A percentile compares a stretch with the other conserved stretches of the same genome.
Evolutionary conservation across 192 early-diverging fungal genomes (phyloP).

Genomic region (Linnemannia hyalina): DNA sequence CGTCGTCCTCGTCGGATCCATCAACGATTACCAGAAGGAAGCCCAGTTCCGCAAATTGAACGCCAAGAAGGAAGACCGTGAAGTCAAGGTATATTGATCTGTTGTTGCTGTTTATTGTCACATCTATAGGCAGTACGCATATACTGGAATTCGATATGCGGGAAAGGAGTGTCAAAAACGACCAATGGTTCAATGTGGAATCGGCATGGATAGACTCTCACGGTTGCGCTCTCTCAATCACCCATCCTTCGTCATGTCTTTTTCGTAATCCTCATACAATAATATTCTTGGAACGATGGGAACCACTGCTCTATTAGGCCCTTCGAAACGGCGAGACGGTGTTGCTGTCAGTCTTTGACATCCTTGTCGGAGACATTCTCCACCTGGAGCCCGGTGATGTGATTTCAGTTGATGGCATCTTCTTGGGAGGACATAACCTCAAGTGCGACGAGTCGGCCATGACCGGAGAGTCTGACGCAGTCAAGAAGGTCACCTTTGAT

Average conservation of each 20-base stretch:
- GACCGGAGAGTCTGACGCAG: conserved; percentile 95
- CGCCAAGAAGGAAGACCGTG: conserved; percentile 88
- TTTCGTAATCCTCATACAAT: not conserved
- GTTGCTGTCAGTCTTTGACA: conserved; percentile 80
- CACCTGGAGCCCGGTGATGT: conserved; percentile 94
- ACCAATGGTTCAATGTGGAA: conserved; percentile 2
- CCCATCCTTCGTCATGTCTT: not conserved
- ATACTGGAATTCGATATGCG: not conserved
- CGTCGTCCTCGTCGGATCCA: conserved; percentile 81
- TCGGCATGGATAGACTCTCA: not conserved
- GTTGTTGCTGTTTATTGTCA: not conserved
- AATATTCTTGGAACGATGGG: not conserved
- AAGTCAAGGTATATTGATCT: conserved; percentile 65
- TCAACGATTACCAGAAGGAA: conserved; percentile 92
- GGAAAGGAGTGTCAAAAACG: not conserved
- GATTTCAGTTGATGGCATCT: conserved; percentile 90
- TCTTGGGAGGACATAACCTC: conserved; percentile 85
- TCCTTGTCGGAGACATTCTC: conserved; percentile 93
- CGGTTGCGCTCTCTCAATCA: not conserved
- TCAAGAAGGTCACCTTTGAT: conserved; percentile 79
- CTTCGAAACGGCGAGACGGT: conserved; percentile 77
- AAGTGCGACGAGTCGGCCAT: conserved; percentile 92
- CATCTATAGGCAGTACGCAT: not conserved
- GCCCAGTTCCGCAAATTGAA: conserved; percentile 88
- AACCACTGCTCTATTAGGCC: conserved; percentile 54